A percentile compares a stretch with the other conserved stretches of the same genome.
These are phyloP conservation scores for Hypericum perforatum DNA, from an alignment of 345 rosid species.

Conservation along the genomic window DNA sequence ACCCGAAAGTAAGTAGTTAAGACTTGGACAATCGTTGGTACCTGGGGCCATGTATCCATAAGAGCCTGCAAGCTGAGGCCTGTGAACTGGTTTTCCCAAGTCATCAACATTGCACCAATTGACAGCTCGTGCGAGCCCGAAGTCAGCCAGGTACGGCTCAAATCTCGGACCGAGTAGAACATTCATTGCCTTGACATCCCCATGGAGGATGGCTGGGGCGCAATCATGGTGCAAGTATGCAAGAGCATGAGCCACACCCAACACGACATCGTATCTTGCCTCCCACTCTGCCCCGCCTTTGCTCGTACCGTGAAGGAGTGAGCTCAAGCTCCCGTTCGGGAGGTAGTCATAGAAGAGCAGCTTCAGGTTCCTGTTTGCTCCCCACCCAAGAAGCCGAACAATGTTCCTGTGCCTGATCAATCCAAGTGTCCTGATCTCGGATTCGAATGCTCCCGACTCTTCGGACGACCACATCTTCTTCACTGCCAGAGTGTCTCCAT, in stretches of 20 bases:
- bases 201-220: constrained; percentile 68
- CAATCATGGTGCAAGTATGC: constrained; percentile 85
- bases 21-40: constrained; percentile 10
- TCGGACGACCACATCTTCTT: constrained; percentile 52
- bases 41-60: constrained; percentile 97
- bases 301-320: constrained; percentile 43
- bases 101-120: constrained; percentile 22
- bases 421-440: constrained; percentile 66
- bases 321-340: constrained; percentile 55
- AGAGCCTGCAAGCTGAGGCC: constrained; percentile 71
- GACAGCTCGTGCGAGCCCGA: constrained; percentile 67
- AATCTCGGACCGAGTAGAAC: constrained; percentile 52
- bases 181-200: constrained; percentile 77
- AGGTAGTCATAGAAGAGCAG: constrained; percentile 64
- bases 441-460: constrained; percentile 53
- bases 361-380: constrained; percentile 53
- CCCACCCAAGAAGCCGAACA: constrained; percentile 74
- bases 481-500: constrained; percentile 54
- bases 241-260: constrained; percentile 72
- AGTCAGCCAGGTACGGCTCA: constrained; percentile 77
- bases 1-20: too few relatives aligned
- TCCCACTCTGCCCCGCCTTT: constrained; percentile 47
- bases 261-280: constrained; percentile 51
- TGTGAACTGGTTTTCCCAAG: constrained; percentile 30
- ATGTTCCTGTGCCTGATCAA: constrained; percentile 86